Conservation (phyloP, 108 stramenopile genomes). For the Mediolabrus comicus region DNA sequence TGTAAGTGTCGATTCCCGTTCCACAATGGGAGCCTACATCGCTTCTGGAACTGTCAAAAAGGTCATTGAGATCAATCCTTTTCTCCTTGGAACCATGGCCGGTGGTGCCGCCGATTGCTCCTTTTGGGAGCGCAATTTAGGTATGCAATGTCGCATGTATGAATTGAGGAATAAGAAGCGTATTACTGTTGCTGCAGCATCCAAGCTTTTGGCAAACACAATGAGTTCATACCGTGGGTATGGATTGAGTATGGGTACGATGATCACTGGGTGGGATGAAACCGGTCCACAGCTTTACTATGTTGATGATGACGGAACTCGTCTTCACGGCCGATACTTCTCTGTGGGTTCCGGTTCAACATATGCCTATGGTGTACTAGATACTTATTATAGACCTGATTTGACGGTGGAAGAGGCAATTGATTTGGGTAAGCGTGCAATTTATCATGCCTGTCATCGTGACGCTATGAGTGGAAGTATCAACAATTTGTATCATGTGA, state of each 20-base stretch:
- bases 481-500: slow-evolving; percentile 96
- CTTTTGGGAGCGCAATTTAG: slow-evolving; percentile 99
- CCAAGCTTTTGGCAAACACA: slow-evolving; percentile 97
- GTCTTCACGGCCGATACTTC: slow-evolving; percentile 96
- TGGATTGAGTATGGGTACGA: slow-evolving; percentile 98
- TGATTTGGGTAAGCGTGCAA: slow-evolving; percentile 98
- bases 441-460: slow-evolving; percentile 99
- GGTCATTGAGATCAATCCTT: slow-evolving; percentile 99
- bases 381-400: slow-evolving; percentile 91
- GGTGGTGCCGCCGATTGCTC: slow-evolving; percentile 99
- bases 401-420: slow-evolving; percentile 98
- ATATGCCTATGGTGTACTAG: slow-evolving; percentile 99
- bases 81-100: slow-evolving; percentile 99
- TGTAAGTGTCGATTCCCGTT: slow-evolving; percentile 95
- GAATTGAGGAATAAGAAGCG: slow-evolving; percentile 97
- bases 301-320: slow-evolving; percentile 98
- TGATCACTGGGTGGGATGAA: slow-evolving; percentile 99
- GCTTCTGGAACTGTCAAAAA: slow-evolving; percentile 96
- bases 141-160: slow-evolving; percentile 96
- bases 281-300: slow-evolving; percentile 99
- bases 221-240: slow-evolving; percentile 97
- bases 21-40: slow-evolving; percentile 99
- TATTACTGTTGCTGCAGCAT: slow-evolving; percentile 97
- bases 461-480: slow-evolving; percentile 98
- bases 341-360: slow-evolving; percentile 98